These are phyloP conservation scores for Pichia sorboxylosa DNA, from an alignment of 1,139 yeast species.

Conservation along the genomic window DNA sequence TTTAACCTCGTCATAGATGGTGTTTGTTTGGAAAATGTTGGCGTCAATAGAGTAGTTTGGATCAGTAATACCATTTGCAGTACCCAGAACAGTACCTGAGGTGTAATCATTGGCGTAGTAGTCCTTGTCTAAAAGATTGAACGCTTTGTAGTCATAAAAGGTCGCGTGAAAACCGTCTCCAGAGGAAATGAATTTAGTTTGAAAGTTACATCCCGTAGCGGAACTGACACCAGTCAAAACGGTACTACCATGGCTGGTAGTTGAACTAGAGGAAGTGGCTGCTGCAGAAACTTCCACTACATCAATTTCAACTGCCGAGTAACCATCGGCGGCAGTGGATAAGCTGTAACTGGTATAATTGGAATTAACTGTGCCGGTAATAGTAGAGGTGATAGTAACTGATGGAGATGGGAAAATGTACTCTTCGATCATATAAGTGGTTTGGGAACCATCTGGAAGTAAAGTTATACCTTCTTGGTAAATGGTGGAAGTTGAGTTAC, in stretches of 20 bases:
- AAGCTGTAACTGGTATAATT: constrained; percentile 22
- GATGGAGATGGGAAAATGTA: constrained; percentile 6
- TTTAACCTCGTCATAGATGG: constrained; percentile 25
- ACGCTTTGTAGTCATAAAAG: constrained; percentile 2
- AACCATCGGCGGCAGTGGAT: constrained; percentile 23
- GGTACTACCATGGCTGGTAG: background rate
- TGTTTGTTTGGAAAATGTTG: constrained; percentile 3
- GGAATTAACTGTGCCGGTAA: constrained; percentile 3
- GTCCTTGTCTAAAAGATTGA: background rate
- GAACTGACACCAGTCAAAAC: constrained; percentile 6
- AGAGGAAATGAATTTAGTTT: constrained; percentile 6
- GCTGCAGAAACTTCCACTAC: constrained; percentile 20
- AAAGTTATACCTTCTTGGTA: constrained; percentile 28
- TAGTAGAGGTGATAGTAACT: constrained; percentile 7
- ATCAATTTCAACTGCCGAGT: constrained; percentile 17
- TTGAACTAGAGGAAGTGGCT: constrained; percentile 14
- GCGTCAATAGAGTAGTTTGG: constrained; percentile 6
- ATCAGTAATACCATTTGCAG: constrained; percentile 6
- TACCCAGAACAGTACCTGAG: constrained; percentile 3
- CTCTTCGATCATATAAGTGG: constrained; percentile 9
- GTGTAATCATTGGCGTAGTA: constrained; percentile 10
- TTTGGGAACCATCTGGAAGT: constrained; percentile 24
- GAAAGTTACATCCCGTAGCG: constrained; percentile 9
- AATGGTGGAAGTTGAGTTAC: constrained; percentile 36
- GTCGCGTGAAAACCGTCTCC: constrained; percentile 8